A percentile compares a stretch with the other conserved stretches of the same genome.
phyloP scores from a whole-genome alignment of 192 early-diverging fungal genomes.

The Coemansia sp. region DNA sequence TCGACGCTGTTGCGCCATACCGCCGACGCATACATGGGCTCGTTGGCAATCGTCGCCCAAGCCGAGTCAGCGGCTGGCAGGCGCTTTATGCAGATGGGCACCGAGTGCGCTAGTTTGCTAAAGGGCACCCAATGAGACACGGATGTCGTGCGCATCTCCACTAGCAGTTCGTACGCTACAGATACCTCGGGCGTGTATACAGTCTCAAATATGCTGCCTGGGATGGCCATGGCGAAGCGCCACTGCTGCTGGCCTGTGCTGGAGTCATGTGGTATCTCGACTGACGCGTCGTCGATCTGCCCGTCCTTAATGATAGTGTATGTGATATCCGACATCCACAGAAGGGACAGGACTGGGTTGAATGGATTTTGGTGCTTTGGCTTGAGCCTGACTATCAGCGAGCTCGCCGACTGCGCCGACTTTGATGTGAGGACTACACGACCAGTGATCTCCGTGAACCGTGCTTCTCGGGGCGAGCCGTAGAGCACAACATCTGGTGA shows the following conservation, averaged over 20 bases:
- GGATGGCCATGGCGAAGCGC: conserved; percentile 46
- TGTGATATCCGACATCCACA: conserved; percentile 32
- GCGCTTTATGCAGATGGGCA: conserved; percentile 41
- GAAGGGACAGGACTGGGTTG: conserved; percentile 40
- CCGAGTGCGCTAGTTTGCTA: conserved; percentile 12
- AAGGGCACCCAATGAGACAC: conserved; percentile 21
- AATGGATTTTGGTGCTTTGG: conserved; percentile 44
- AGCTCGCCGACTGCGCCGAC: conserved; percentile 21
- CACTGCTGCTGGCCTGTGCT: conserved; percentile 28
- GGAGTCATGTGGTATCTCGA: conserved; percentile 14
- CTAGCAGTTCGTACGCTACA: conserved; percentile 42
- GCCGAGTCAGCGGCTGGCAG: conserved; percentile 36
- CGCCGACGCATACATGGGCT: conserved; percentile 38
- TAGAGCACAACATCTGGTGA: conserved; percentile 36
- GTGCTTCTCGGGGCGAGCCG: conserved; percentile 41
- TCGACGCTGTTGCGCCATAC: conserved; percentile 42
- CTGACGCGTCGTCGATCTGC: conserved; percentile 6
- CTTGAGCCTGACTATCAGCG: conserved; percentile 40
- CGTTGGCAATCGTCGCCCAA: conserved; percentile 32
- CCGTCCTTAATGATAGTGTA: conserved; percentile 39
- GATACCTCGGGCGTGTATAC: conserved; percentile 44
- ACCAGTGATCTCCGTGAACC: conserved; percentile 31
- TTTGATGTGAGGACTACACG: conserved; percentile 32
- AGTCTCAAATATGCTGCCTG: conserved; percentile 41
- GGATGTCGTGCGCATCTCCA: conserved; percentile 33